Base-by-base conservation (phyloP, 805 yeast species). In the Blastobotrys attinorum region DNA sequence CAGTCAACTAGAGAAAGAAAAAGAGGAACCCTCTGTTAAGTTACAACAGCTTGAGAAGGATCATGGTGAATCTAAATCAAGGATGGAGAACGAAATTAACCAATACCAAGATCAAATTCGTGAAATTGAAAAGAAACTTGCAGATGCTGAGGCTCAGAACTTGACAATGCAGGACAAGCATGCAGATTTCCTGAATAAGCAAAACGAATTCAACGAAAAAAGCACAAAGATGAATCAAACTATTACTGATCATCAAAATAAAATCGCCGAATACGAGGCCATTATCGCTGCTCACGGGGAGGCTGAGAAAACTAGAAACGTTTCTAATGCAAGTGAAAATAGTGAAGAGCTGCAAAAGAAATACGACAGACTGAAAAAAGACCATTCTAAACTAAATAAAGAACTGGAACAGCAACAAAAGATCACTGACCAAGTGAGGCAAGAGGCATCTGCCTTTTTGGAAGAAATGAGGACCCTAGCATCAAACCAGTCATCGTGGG, bases 381-480 rank as follows among this genome's bases (percentile, higher is more conserved):
- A 58, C 22, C 51, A 55, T 36, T 44, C 42, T 15, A 44, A 42
- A 22, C 47, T 62, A 20, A 43, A 47, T 20, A 44, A 38, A 16
- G 60, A 59, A 34, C 40, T 53, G 15, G 50, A 49, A 25, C 49
- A 44, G 27, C 55, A 54, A 27, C 51, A 52, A 33, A 39, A 43
- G 37, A 50, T 61, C 5, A 65, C 68, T 0, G 66, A 64, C 22
- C 62, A 60, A 45, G 67, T 66, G 11, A 57, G 67, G 13, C 40
- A 51, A 4, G 70, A 66, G 46, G 68, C 71, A 1, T 49, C 59
- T 6, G 52, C 42, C 20, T 60, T 64, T 38, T 48, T 67, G 16
- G 50, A 46, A 4, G 70, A 67, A 38, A 63, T 67, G 70, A 56
- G 65, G n/a, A 47, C 53, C 1, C 56, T 66, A 27, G 58, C 69